Base-by-base conservation (phyloP, 2,329 filamentous ascomycete species). In the Neonectria faginata region DNA sequence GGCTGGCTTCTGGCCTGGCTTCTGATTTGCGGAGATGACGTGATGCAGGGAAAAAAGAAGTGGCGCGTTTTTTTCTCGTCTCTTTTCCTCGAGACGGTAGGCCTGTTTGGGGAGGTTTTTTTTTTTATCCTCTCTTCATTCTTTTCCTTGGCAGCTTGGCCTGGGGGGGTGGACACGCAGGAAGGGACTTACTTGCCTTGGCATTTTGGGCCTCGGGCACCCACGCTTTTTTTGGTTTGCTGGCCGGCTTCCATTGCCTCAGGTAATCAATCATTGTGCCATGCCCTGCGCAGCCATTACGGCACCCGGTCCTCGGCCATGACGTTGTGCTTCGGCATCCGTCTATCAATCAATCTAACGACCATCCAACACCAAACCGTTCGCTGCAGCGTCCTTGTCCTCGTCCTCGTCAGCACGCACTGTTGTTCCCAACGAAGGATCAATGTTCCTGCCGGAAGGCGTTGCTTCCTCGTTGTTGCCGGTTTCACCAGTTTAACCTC, bases 21-120 rank as follows among this genome's bases (percentile, higher is more conserved):
- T 67, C 59, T 78, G 70, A 79, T 79, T 79, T 73, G 77, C 69
- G 47, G 65, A 60, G 55, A 74, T 73, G 69, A 67, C 70, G 70
- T 73, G 70, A 73, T 69, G 74, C 74, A 75, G 73, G 66, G 67
- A 62, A 66, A 68, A 68, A 56, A 53, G 41, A 64, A 66, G 61
- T 68, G 65, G 67, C 61, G 67, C 58, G 64, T 12, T 58, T 57
- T 59, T 55, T 42, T 51, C 18, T 27, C 42, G 42, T 50, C 54
- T 47, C 57, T 59, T 52, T 52, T 54, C 47, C 27, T 29, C 54
- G 48, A 29, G 57, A 59, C 47, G 36, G 57, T 59, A 59, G 57
- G 52, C 57, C 29, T 16, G 47, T 59, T 59, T 36, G 36, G n/a
- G 27, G 31, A 44, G 29, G 48, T 55, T 55, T 39, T 55, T 58